phyloP scores from a whole-genome alignment of 345 rosid genomes.

The Populus davidiana region DNA sequence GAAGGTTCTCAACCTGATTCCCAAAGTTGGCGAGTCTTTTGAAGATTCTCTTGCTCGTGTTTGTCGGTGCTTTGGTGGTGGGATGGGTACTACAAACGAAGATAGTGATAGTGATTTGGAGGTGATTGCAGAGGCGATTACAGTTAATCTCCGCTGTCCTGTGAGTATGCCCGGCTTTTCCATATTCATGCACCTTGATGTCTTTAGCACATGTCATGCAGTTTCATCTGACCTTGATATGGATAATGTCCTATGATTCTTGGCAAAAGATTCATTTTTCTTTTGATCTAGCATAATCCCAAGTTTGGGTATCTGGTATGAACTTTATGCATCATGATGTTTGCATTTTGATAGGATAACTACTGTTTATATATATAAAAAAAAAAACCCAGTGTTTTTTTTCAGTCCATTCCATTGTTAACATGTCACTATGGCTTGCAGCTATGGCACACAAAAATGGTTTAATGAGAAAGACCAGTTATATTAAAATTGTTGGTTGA shows the following conservation, averaged over 20 bases:
- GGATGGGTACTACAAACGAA: slow-evolving; percentile 19
- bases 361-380: not conserved
- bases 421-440: not conserved
- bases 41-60: slow-evolving; percentile 38
- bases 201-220: not conserved
- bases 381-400: not conserved
- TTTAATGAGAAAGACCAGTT: not conserved
- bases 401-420: not conserved
- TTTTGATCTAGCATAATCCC: not conserved
- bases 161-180: slow-evolving; percentile 20
- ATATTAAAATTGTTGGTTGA: not conserved
- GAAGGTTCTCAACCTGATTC: slow-evolving; percentile 33
- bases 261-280: not conserved
- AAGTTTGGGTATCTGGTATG: not conserved
- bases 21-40: slow-evolving; percentile 36
- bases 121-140: slow-evolving; percentile 42
- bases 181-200: not conserved
- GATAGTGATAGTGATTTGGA: slow-evolving; percentile 43
- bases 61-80: slow-evolving; percentile 41
- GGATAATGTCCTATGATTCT: not conserved
- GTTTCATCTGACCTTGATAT: not conserved
- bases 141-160: slow-evolving; percentile 40
- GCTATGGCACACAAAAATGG: not conserved
- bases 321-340: not conserved
- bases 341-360: not conserved